Evolutionary conservation across 2,329 filamentous ascomycete species (phyloP).

Genomic region (Aureobasidium melanogenum): DNA sequence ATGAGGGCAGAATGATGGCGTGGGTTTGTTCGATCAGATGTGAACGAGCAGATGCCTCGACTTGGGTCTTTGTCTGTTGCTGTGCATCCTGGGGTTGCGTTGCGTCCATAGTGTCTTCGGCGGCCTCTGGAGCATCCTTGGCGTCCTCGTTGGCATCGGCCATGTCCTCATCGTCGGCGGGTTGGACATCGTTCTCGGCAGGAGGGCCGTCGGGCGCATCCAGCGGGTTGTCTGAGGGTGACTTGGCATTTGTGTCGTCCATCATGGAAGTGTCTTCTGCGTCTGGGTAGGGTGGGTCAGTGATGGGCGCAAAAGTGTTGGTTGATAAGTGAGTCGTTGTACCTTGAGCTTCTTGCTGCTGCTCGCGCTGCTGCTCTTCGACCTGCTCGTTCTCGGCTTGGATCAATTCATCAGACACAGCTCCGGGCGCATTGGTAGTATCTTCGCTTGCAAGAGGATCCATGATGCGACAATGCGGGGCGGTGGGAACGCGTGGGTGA

Average conservation of each 20-base stretch:
- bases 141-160: constrained; percentile 47
- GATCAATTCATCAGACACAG: constrained; percentile 28
- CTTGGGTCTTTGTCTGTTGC: constrained; percentile 53
- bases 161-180: constrained; percentile 39
- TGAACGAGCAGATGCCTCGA: constrained; percentile 80
- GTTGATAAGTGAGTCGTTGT: not conserved
- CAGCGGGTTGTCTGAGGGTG: constrained; percentile 30
- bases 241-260: constrained; percentile 19
- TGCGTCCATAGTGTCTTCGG: constrained; percentile 38
- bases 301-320: not conserved
- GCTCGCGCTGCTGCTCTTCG: constrained; percentile 15
- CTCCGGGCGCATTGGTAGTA: constrained; percentile 21
- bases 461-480: constrained; percentile 11
- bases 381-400: constrained; percentile 26
- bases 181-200: constrained; percentile 24
- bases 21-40: constrained; percentile 91
- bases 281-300: not conserved
- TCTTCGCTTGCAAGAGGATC: constrained; percentile 16
- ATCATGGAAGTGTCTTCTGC: constrained; percentile 27
- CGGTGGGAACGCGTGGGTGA: not conserved
- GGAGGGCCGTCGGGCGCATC: constrained; percentile 28
- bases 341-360: constrained; percentile 17
- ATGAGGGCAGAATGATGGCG: constrained; percentile 91
- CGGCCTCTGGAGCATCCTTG: constrained; percentile 38
- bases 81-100: constrained; percentile 47